Conservation (phyloP, 108 stramenopile species). For the Nannochloropsis oceanica region DNA sequence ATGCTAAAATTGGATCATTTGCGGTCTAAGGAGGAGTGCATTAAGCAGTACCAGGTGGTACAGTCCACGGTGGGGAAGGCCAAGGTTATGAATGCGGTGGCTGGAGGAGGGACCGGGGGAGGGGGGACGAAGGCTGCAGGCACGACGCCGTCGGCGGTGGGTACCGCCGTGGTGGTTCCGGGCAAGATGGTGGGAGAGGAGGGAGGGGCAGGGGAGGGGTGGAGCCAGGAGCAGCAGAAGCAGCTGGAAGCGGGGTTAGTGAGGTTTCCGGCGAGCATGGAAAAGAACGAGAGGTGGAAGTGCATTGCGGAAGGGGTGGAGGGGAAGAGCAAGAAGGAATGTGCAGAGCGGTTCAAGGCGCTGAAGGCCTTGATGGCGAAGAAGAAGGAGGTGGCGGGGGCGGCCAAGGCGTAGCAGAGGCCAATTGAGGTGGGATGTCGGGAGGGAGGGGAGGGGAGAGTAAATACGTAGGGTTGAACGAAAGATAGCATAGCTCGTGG, state of each 20-base stretch:
- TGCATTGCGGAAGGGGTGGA: conserved; percentile 63
- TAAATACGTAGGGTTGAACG: no score
- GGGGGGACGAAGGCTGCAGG: neutral
- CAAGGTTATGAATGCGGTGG: neutral
- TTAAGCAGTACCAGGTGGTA: conserved; percentile 61
- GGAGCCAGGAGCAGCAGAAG: conserved; percentile 79
- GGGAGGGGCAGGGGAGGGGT: conserved; percentile 27
- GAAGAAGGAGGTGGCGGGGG: conserved; percentile 16
- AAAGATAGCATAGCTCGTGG: no score
- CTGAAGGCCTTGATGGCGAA: conserved; percentile 21
- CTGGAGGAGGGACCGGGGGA: neutral
- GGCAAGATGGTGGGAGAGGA: neutral
- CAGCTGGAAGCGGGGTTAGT: conserved; percentile 66
- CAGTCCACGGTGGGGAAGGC: neutral
- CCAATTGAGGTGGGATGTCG: neutral
- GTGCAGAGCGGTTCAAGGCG: conserved; percentile 76
- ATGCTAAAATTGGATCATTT: conserved; percentile 37
- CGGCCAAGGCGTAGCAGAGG: neutral
- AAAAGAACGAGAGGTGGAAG: conserved; percentile 93
- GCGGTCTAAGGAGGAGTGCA: conserved; percentile 83
- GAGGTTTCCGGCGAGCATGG: conserved; percentile 71
- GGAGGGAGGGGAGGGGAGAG: neutral
- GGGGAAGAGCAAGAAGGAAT: conserved; percentile 87
- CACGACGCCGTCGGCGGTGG: neutral
- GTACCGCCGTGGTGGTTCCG: neutral